Evolutionary conservation across 306 rosid species (phyloP).

Genomic region (Castanea mollissima): DNA sequence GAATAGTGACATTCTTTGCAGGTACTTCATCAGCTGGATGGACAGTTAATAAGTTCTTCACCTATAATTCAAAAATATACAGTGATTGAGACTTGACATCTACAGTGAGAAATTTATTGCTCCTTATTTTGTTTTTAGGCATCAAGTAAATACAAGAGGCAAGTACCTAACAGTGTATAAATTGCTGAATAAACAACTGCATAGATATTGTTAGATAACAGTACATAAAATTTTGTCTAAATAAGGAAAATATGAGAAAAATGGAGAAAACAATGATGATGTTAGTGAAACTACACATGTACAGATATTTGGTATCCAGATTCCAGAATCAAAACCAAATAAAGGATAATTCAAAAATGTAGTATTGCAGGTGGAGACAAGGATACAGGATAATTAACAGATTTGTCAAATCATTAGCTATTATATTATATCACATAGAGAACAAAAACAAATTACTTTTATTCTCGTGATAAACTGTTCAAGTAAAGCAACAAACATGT

Average conservation of each 20-base stretch:
- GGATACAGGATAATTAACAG: no score
- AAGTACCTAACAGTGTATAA: no score
- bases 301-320: no score
- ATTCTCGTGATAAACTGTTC: neutral
- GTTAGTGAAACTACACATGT: no score
- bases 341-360: no score
- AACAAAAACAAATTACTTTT: neutral
- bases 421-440: no score
- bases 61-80: conserved; percentile 39
- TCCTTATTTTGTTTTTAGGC: neutral
- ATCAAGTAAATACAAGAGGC: neutral
- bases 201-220: neutral
- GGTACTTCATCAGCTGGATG: conserved; percentile 72
- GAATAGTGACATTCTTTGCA: conserved; percentile 81
- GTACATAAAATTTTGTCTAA: no score
- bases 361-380: no score
- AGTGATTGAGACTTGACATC: neutral
- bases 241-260: no score
- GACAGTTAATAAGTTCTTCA: conserved; percentile 74
- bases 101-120: neutral
- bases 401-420: no score
- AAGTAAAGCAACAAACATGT: neutral
- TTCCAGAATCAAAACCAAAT: no score
- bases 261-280: no score
- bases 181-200: neutral